Evolutionary conservation across 306 rosid genomes (phyloP), one percentile per base, ranked within the genome.

Genomic region (Gillenia trifoliata): DNA sequence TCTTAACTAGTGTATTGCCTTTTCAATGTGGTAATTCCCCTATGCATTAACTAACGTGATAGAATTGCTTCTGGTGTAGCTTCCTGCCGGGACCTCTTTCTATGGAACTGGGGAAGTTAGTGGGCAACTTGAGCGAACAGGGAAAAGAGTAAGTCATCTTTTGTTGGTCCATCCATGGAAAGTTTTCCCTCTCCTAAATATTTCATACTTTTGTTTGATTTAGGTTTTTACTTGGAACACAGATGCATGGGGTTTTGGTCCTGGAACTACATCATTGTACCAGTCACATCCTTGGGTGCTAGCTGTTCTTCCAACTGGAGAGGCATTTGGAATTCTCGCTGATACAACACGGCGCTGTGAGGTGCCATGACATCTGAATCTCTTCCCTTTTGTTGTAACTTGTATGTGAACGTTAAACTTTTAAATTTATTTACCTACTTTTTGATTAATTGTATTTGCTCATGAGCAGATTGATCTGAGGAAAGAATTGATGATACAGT

Each of bases 251-350:
- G 98, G 97, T 17, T 93, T 79, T 86, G 96, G 98, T 81, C 34
- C 96, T 73, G 96, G 70, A 85, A 89, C 97, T 47, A 85, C 96
- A 26, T 88, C 97, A 33, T 84, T 93, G 86, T 93, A 93, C 76
- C 98, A 93, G 80, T 88, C 98, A 40, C 98, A 93, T 84, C 98
- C 98, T n/a, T 93, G 98, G 97, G 92, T 93, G 68, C 83, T 93
- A 29, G 96, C 97, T 73, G 85, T 91, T 79, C 93, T 93, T 83
- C 98, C 96, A 71, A 86, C 81, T 78, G 98, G 98, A 17, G 92
- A 91, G 80, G 82, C 97, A 41, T 68, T 93, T n/a, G 97, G 98
- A 55, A 55, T 91, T 79, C 96, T 93, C 52, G 98, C 96, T 45
- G 98, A 93, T 82, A 93, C 98, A 66, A 83, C 96, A 25, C 84